Base-by-base conservation (phyloP, 768 basidiomycete genomes). In the Neoboletus brunneissimus region DNA sequence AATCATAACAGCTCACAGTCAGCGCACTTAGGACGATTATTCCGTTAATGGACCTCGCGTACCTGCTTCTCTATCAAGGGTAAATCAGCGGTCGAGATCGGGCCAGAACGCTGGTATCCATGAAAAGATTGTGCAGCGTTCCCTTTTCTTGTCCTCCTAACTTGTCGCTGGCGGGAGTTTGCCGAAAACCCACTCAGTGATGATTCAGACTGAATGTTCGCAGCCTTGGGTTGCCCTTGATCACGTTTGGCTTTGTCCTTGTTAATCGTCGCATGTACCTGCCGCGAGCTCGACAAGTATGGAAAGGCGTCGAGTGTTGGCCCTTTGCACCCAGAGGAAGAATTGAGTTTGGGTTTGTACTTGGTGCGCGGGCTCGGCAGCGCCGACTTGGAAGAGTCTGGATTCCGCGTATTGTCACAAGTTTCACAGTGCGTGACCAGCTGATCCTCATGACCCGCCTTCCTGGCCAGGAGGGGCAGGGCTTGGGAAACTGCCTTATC, bases 291-390 rank as follows among this genome's bases (percentile, higher is more conserved):
- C 13, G 65, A 55, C 50, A 61, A 44, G 45, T 66, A 66, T 41
- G 70, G 64, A 57, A 65, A 56, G 0, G 58, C 54, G 4, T 58
- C 49, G 22, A 58, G 41, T 5, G 59, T 58, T 23, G 66, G 65
- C 1, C 66, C 61, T 54, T 62, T 65, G 50, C 51, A 54, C 2
- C 32, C 41, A n/a, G 54, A 32, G 20, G 56, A 37, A 27, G 42
- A 32, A 11, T 61, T 53, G 27, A 54, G 51, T 60, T 58, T 63
- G 35, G 70, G 66, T 18, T 20, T 62, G 42, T 71, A 72, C 59
- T 71, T 71, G 20, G 66, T 73, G 40, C 72, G 72, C 20, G 68
- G 62, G 3, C 40, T 57, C 25, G 70, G 70, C 44, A 71, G 31
- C 2, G 43, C 61, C 18, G 57, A 47, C 32, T 53, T 59, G 51